Evolutionary conservation across 305 asterid species (phyloP), one percentile per base, ranked within the genome.

Genomic region (Euphrasia arctica): DNA sequence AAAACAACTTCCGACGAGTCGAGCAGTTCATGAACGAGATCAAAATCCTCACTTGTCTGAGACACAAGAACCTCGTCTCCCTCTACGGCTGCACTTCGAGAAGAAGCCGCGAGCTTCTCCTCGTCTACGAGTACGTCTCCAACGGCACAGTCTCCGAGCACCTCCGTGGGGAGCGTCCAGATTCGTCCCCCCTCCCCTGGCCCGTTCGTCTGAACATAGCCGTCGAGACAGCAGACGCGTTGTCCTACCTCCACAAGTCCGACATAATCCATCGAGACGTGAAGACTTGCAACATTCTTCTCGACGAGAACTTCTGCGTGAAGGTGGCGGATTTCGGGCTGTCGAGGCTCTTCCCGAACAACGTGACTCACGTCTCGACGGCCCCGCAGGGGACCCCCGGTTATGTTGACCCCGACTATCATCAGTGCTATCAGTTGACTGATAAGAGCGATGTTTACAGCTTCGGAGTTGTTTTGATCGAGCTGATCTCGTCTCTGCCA

Each of bases 321-420:
- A 87, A 87, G 70, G 92, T 90, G 1, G 96, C 96, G 0, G 97
- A 90, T 70, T 90, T 90, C 5, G 97, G 95, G 57, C 84, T 90
- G 0, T 90, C 97, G 0, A 68, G 89, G n/a, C 77, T 87, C 5
- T 85, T 85, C 78, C 97, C 97, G 0, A 61, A 0, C 0, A 74
- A 88, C 22, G 89, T 74, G 63, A 90, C 84, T 2, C 97, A 90
- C 66, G 64, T 90, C 57, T 90, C 96, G 15, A 90, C 97, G 0
- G 92, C 95, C 42, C 97, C 97, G 4, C 97, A 83, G 61, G 95
- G 96, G 45, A 86, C 93, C 0, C 97, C 97, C 0, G 96, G 96
- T 1, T 90, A 87, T 31, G 91, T 90, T 2, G 97, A 90, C 66
- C 95, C 95, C 0, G 94, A 87, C 62, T 90, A 90, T 54, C 84